Evolutionary conservation across 2,329 filamentous ascomycete genomes (phyloP).

Genomic region (Aspergillus japonicus): DNA sequence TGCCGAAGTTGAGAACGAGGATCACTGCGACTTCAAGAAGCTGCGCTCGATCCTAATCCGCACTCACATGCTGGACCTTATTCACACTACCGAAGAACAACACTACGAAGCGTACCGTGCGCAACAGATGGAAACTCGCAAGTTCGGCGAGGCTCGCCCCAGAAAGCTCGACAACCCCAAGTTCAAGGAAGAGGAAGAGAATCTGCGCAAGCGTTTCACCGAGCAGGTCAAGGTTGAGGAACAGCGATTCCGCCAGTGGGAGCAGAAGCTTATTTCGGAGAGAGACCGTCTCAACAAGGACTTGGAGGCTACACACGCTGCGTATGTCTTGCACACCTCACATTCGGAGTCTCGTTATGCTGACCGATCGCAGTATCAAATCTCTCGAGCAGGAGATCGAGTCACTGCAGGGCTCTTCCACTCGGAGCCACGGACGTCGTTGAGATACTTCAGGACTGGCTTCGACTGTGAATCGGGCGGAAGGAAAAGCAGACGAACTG

Average conservation of each 20-base stretch:
- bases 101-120: slow-evolving; percentile 99
- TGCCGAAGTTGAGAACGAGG: slow-evolving; percentile 98
- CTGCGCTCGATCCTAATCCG: slow-evolving; percentile 97
- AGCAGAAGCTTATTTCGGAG: slow-evolving; percentile 99
- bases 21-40: slow-evolving; percentile 99
- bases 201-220: slow-evolving; percentile 96
- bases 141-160: slow-evolving; percentile 96
- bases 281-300: slow-evolving; percentile 99
- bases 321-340: slow-evolving; percentile 40
- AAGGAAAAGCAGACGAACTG: slow-evolving; percentile 1
- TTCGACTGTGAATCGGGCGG: slow-evolving; percentile 18
- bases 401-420: slow-evolving; percentile 83
- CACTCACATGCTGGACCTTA: slow-evolving; percentile 99
- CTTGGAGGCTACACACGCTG: slow-evolving; percentile 93
- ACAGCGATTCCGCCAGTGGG: slow-evolving; percentile 98
- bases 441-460: slow-evolving; percentile 48
- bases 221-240: slow-evolving; percentile 99
- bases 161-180: slow-evolving; percentile 99
- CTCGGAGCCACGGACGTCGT: slow-evolving; percentile 88
- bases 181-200: slow-evolving; percentile 99
- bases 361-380: slow-evolving; percentile 47
- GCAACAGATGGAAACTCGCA: slow-evolving; percentile 99
- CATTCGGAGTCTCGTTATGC: slow-evolving; percentile 11
- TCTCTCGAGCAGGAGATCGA: slow-evolving; percentile 81
- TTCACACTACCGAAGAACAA: slow-evolving; percentile 98